Evolutionary conservation across 306 rosid genomes (phyloP), one percentile per base, ranked within the genome.

Genomic region (Oxytropis ochrocephala): DNA sequence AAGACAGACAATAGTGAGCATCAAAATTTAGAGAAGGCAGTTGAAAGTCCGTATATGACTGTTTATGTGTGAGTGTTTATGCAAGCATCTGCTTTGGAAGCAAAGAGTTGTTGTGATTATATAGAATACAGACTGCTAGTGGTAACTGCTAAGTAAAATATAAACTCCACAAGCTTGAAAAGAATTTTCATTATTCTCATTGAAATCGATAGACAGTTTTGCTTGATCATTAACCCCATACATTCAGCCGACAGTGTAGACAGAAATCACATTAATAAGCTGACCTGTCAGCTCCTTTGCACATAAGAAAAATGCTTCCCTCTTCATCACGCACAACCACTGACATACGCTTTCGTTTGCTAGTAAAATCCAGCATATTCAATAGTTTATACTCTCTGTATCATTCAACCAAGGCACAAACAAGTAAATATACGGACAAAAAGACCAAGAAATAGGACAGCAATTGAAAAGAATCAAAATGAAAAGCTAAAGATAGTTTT

Each of bases 281-380:
- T 85, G 76, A 95, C 99, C 97, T 95, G 85, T 95, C 99, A 78
- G 99, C 99, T 76, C 99, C 99, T 87, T 91, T 95, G 95, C 97
- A 87, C 5, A 91, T 59, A 78, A 94, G 96, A 73, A 87, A 62
- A 71, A 87, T 74, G 38, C 75, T 86, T 27, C 97, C 97, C 52
- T 85, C 84, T 81, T 91, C 91, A 44, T 89, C 97, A 73, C 82
- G 85, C 55, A 89, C 86, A 79, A 95, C 75, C 59, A 95, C 99
- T 24, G 97, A 84, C 97, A 95, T 91, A 36, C 99, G 85, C 86
- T 95, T 95, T 79, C 99, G 85, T 83, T 95, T 87, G 87, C 99
- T 95, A 29, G 97, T 87, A 78, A 95, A 95, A 27, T 95, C 95
- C 82, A 95, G 82, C 39, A 89, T 63, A 77, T 89, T 84, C 75